phyloP scores from a whole-genome alignment of 1,139 yeast species.

The Geotrichum australiense region DNA sequence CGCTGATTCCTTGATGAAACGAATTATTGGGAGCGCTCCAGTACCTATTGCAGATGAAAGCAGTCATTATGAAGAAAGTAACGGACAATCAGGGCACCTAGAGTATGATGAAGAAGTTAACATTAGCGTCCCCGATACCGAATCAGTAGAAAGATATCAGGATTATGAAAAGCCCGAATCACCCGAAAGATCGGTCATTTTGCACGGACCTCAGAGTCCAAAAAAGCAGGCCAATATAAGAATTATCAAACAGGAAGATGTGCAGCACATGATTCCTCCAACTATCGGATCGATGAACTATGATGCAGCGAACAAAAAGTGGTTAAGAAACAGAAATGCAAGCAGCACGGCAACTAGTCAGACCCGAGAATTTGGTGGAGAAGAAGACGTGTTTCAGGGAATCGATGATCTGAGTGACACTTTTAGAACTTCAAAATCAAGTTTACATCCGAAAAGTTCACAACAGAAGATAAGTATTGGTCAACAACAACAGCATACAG shows the following conservation, averaged over 20 bases:
- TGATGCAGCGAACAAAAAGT: slow-evolving; percentile 10
- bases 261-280: slow-evolving; percentile 13
- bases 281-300: slow-evolving; percentile 15
- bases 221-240: slow-evolving; percentile 9
- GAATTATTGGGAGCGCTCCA: slow-evolving; percentile 6
- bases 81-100: background rate
- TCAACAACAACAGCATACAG: background rate
- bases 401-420: slow-evolving; percentile 16
- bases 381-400: slow-evolving; percentile 15
- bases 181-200: background rate
- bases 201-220: slow-evolving; percentile 3
- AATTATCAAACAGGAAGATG: slow-evolving; percentile 14
- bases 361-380: slow-evolving; percentile 8
- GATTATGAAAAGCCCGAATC: slow-evolving; percentile 2
- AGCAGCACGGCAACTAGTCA: background rate
- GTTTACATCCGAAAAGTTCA: slow-evolving; percentile 1
- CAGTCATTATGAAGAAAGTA: no score
- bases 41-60: no score
- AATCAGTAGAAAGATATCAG: background rate
- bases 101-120: slow-evolving; percentile 5
- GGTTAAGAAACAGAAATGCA: slow-evolving; percentile 9
- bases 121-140: background rate
- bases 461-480: no score
- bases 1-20: slow-evolving; percentile 15
- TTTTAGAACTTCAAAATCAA: background rate